A percentile compares a stretch with the other conserved stretches of the same genome.
These are phyloP conservation scores for Aspergillus sclerotioniger DNA, from an alignment of 495 filamentous ascomycete genomes.

Conservation along the genomic window DNA sequence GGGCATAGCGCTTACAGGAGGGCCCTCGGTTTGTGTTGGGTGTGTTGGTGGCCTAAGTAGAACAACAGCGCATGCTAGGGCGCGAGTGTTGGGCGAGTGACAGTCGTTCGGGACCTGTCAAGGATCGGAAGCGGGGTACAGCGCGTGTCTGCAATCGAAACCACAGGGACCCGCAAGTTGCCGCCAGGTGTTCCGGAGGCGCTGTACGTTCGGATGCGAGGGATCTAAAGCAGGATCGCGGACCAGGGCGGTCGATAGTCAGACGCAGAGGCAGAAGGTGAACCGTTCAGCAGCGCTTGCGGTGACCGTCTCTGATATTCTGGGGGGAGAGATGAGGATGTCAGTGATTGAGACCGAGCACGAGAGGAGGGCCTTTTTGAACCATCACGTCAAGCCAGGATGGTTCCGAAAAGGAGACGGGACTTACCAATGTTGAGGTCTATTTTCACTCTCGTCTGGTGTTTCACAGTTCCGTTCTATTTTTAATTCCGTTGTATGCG, in stretches of 20 bases:
- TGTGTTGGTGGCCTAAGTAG: neutral
- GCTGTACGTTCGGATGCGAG: neutral
- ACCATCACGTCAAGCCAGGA: neutral
- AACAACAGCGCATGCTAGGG: conserved; percentile 8
- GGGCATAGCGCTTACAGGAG: conserved; percentile 19
- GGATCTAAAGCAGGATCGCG: neutral
- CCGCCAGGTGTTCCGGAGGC: conserved; percentile 3
- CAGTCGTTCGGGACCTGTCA: conserved; percentile 4
- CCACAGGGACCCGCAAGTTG: conserved; percentile 5
- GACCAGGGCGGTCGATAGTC: neutral
- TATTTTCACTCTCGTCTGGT: neutral
- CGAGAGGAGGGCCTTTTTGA: neutral
- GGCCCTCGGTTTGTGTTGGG: neutral
- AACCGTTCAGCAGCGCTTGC: neutral
- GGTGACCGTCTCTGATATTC: neutral
- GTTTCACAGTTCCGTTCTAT: neutral
- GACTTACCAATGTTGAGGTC: neutral
- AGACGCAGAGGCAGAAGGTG: neutral
- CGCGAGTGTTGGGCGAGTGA: conserved; percentile 1
- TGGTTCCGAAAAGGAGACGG: neutral
- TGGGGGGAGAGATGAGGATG: neutral
- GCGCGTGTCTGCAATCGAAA: conserved; percentile 13
- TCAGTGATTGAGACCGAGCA: neutral
- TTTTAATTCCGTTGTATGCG: conserved; percentile 1
- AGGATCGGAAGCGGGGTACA: conserved; percentile 24